phyloP scores from a whole-genome alignment of 192 early-diverging fungal genomes.

The Backusella tarrabulga region DNA sequence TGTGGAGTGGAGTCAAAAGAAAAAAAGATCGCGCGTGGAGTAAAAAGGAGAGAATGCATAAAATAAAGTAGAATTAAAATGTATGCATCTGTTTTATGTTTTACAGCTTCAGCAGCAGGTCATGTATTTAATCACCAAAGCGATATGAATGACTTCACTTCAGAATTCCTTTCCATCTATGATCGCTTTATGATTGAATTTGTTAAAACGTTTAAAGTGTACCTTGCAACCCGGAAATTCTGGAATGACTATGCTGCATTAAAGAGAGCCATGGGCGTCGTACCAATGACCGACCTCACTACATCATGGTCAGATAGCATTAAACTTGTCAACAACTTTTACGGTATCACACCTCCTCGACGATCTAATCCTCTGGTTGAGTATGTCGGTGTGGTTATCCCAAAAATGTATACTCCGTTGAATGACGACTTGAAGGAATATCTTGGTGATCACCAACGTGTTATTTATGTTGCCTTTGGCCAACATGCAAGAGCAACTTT shows the following conservation, averaged over 20 bases:
- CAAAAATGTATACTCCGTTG: constrained; percentile 15
- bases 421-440: neutral
- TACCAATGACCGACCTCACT: neutral
- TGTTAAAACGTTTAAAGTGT: neutral
- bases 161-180: neutral
- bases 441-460: constrained; percentile 14
- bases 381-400: constrained; percentile 31
- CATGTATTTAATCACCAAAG: neutral
- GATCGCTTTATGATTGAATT: neutral
- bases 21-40: neutral
- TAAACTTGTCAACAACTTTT: constrained; percentile 27
- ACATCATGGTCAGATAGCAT: neutral
- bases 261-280: neutral
- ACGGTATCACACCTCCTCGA: constrained; percentile 20
- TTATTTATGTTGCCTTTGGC: constrained; percentile 37
- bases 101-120: neutral
- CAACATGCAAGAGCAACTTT: constrained; percentile 6
- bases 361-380: constrained; percentile 19
- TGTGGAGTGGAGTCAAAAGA: neutral
- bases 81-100: neutral
- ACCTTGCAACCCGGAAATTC: neutral
- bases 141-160: neutral
- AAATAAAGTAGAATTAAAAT: neutral
- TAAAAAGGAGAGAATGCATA: neutral
- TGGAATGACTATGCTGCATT: neutral